These are phyloP conservation scores for Coemansia sp. DNA, from an alignment of 192 early-diverging fungal genomes.

Conservation along the genomic window DNA sequence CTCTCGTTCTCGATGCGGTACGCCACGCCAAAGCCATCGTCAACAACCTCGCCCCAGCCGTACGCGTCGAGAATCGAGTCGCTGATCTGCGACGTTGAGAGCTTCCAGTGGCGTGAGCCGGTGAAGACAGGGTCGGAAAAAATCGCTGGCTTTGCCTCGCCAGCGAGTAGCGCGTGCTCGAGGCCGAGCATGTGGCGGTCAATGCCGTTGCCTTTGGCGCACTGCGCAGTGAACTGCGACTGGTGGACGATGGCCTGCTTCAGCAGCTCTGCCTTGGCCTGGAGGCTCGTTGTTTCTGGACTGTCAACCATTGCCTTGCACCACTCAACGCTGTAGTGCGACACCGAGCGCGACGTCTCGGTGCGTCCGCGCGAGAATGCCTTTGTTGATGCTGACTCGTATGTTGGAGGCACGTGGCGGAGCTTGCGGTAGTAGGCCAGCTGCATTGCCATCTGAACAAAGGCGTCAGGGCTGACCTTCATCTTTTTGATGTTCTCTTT, in stretches of 20 bases:
- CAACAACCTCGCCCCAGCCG: conserved; percentile 63
- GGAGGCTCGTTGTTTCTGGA: conserved; percentile 48
- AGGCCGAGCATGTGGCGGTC: conserved; percentile 76
- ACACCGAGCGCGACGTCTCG: conserved; percentile 74
- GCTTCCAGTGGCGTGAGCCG: conserved; percentile 60
- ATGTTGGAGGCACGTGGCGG: conserved; percentile 62
- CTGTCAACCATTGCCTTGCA: conserved; percentile 56
- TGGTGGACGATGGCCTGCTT: conserved; percentile 54
- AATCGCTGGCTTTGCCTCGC: conserved; percentile 44
- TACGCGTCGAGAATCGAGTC: conserved; percentile 55
- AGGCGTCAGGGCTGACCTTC: conserved; percentile 65
- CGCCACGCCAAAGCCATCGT: conserved; percentile 59
- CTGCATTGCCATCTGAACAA: conserved; percentile 76
- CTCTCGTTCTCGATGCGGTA: conserved; percentile 55
- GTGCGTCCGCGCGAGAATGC: conserved; percentile 69
- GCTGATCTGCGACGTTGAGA: conserved; percentile 66
- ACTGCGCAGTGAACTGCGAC: conserved; percentile 58
- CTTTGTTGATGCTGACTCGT: conserved; percentile 73
- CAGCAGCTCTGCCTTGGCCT: conserved; percentile 54
- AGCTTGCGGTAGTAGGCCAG: conserved; percentile 70
- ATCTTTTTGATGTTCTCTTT: conserved; percentile 66
- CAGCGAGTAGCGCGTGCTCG: conserved; percentile 47
- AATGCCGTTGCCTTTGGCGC: conserved; percentile 62
- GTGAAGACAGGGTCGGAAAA: conserved; percentile 61
- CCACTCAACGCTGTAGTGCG: conserved; percentile 60